Evolutionary conservation across 768 basidiomycete species (phyloP), one percentile per base, ranked within the genome.

Genomic region (Boletus fagicola): DNA sequence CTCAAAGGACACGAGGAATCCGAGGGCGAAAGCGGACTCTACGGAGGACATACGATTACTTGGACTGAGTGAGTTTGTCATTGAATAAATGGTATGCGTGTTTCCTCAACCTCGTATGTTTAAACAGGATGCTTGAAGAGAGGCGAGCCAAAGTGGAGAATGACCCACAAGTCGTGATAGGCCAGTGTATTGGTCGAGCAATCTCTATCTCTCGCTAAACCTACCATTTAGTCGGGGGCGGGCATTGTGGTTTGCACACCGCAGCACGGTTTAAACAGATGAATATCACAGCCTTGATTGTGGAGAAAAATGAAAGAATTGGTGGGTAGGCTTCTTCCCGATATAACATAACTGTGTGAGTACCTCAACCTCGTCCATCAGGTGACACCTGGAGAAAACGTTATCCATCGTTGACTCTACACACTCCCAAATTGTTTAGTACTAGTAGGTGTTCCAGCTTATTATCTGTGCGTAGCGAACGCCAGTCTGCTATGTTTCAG

Each of bases 301-400:
- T 56, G 6, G 55, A 56, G 33, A 56, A 52, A 22, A 56, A 52
- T 42, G 24, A 51, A 51, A 43, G 42, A 22, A 56, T 56, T 15
- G 55, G 55, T 51, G 30, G 1, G 50, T n/a, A 36, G 2, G 49
- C 26, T 31, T 36, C 40, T 30, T 30, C 9, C 28, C 3, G 22
- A 44, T 35, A n/a, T 24, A 2, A 38, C 24, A n/a, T 24, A 2
- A 38, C 24, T 16, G 10, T 5, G 6, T 51, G 18, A 15, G 33
- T 35, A 35, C 13, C 20, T 51, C 36, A 53, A 26, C 28, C 33
- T 26, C 10, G 39, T 10, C 33, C 9, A 44, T 33, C 31, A 56
- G 54, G 54, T 28, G 54, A 56, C 15, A 56, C 36, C 24, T 56
- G 54, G 54, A 56, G 54, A 36, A 51, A 56, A 36, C 54, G 54